These are phyloP conservation scores for Andrographis paniculata DNA, from an alignment of 305 asterid genomes.

Conservation along the genomic window DNA sequence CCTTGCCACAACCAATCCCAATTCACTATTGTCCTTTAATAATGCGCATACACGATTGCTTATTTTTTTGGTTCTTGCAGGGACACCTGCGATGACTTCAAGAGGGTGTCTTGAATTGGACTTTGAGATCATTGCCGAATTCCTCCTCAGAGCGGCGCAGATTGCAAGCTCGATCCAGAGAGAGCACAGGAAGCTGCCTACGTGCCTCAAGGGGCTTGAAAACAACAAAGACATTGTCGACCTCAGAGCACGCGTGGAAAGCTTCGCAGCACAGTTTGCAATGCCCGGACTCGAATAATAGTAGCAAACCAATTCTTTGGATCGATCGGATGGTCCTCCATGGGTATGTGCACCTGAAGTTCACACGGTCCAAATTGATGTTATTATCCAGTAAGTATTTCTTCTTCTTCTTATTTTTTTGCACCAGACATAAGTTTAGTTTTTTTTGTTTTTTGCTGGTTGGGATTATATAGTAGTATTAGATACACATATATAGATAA, in stretches of 20 bases:
- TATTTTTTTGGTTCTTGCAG: slow-evolving; percentile 40
- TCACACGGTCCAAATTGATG: no score
- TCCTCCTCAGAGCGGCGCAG: slow-evolving; percentile 74
- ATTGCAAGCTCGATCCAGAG: slow-evolving; percentile 69
- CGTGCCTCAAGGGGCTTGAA: slow-evolving; percentile 67
- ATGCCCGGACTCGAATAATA: slow-evolving; percentile 83
- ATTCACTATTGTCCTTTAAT: background rate
- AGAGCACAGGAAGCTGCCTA: slow-evolving; percentile 72
- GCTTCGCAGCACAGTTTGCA: slow-evolving; percentile 76
- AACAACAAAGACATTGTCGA: slow-evolving; percentile 72
- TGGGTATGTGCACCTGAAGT: no score
- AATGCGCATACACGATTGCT: no score
- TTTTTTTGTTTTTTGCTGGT: no score
- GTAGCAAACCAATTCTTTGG: no score
- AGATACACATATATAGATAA: no score
- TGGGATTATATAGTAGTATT: no score
- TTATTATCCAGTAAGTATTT: no score
- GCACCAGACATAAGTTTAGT: no score
- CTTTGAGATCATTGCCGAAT: slow-evolving; percentile 78
- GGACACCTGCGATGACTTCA: slow-evolving; percentile 98
- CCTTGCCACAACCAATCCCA: background rate
- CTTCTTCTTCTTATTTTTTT: no score
- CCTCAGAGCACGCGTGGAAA: slow-evolving; percentile 69
- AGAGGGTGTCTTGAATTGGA: slow-evolving; percentile 91
- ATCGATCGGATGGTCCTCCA: no score